Evolutionary conservation across 139 green algal genomes (phyloP).

Genomic region (Gonium pectorale): DNA sequence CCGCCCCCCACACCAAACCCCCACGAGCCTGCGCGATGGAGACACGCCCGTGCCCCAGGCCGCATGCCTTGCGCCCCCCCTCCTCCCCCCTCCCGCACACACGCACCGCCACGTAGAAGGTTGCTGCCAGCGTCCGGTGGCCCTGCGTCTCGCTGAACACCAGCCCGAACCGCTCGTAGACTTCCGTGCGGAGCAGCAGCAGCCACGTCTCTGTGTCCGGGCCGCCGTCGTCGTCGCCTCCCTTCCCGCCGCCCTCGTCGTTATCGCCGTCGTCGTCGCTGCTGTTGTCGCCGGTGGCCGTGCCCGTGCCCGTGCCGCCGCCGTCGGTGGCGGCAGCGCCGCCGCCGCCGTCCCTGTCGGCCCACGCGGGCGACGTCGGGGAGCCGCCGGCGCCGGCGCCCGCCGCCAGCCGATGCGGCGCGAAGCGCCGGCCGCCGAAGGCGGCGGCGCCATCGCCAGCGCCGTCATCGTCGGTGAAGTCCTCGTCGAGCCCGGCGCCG

Average conservation of each 20-base stretch:
- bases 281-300: not conserved
- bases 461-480: not conserved
- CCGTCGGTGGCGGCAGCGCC: not conserved
- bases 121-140: not conserved
- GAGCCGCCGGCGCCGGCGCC: not conserved
- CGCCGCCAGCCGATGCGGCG: not conserved
- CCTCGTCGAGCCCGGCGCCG: not conserved
- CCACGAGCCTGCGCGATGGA: no score
- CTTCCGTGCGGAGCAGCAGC: not conserved
- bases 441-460: not conserved
- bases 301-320: not conserved
- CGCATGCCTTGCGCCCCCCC: no score
- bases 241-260: not conserved
- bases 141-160: conserved; percentile 39
- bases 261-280: not conserved
- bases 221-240: not conserved
- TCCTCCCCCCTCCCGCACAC: no score
- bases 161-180: conserved; percentile 32
- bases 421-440: not conserved
- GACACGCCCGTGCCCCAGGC: no score
- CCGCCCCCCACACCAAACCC: no score
- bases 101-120: conserved; percentile 38
- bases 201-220: not conserved
- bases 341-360: not conserved
- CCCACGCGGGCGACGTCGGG: not conserved